Evolutionary conservation across 129 eudicot species (phyloP), one percentile per base, ranked within the genome.

Genomic region (Sambucus nigra): DNA sequence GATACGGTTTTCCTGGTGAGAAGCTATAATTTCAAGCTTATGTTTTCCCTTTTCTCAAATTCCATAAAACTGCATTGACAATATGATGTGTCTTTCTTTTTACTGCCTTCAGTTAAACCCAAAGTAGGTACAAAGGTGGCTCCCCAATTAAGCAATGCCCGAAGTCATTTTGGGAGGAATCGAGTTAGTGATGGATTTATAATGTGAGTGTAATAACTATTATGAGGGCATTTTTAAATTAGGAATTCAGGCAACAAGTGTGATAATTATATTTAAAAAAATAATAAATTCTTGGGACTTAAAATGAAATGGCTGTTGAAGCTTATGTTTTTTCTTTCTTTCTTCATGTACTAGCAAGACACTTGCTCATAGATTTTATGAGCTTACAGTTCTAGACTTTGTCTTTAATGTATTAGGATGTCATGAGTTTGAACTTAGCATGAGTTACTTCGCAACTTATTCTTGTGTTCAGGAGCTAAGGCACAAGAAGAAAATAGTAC

Each of bases 1-100:
- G 61, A 61, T 35, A 12, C 58, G 74, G 83, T 9, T 74, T 79
- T 51, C 80, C 77, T 56, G 87, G 96, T 81, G 66, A 78, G 87
- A 56, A 55, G 38, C 48, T 41, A 31, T 44, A 11, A 9, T 26
- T 48, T 46, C n/a, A 50, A 21, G 7, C n/a, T 31, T 22, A 10
- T 20, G 19, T 17, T 24, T 25, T 18, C n/a, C 22, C 4, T 16
- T 61, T 16, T 15, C 8, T 12, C 16, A 20, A n/a, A n/a, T 23
- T 24, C 6, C 26, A 21, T 22, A 18, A 31, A 24, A 21, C 7
- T 13, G 26, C 7, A 25, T 8, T 38, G 25, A 39, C 42, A 47
- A 29, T 22, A 3, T 27, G 15, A 10, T 53, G 6, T 47, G 53
- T 15, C 27, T 52, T 23, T 35, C 25, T 49, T 7, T 35, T 57